Base-by-base conservation (phyloP, 2,329 filamentous ascomycete genomes). In the Talaromyces atroroseus region DNA sequence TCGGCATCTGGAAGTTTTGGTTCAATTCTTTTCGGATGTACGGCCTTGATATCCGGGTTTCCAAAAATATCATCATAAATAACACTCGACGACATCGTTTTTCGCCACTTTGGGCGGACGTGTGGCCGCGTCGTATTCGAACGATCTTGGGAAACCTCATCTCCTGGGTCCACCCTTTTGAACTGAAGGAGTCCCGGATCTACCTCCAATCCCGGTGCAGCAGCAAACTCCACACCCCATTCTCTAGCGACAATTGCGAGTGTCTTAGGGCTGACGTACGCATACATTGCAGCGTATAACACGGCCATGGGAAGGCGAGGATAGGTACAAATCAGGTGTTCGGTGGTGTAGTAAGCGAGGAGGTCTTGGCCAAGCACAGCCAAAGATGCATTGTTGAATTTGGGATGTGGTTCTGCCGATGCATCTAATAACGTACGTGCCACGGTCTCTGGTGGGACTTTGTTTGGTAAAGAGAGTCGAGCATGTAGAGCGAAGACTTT, bases 401-500 rank as follows among this genome's bases (percentile, higher is more conserved):
- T 81, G 50, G 84, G 78, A 72, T 90, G 84, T 12, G 82, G 71
- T 71, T 97, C 92, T 59, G 92, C 92, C 20, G 92, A 92, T 32
- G 86, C 78, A 71, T 96, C 89, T 66, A 97, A 83, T 60, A 99
- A 84, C 54, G 90, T 85, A 59, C 92, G 85, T 59, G 90, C 92
- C 62, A 99, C 83, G 5, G 89, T 92, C 76, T 94, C 82, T 59
- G 95, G 76, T 36, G 94, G 92, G 61, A 97, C 82, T 74, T 88
- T 89, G 60, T 83, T 81, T 23, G 92, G 87, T 56, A 99, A 84
- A 42, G 85, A 84, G 60, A 99, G 83, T 72, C 94, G 89, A 65
- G 92, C 90, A 73, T 96, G 92, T 47, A 99, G 84, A 62, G 94
- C 92, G 61, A 91, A 86, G 65, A 99, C 87, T 78, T 96, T 97